Percentiles rank a stretch among this genome's conserved stretches.
phyloP scores from a whole-genome alignment of 257 asterid genomes.

The Solanum clarkiae region DNA sequence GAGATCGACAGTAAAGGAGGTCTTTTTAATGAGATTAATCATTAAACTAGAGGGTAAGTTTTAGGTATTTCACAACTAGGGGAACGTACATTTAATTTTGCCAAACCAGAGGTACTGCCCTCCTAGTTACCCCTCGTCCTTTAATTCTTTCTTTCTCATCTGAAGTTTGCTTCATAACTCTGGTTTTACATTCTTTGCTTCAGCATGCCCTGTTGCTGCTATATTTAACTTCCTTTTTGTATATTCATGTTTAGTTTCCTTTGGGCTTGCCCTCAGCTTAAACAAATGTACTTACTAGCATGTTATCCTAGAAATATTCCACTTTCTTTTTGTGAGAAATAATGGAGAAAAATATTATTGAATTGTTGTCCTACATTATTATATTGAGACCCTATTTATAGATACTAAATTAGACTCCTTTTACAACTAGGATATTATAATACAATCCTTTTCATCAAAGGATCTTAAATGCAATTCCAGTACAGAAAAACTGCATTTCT shows the following conservation, averaged over 20 bases:
- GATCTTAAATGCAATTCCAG: neutral
- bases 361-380: no score
- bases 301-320: neutral
- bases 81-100: neutral
- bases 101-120: neutral
- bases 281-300: neutral
- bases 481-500: neutral
- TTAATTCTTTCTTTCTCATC: no score
- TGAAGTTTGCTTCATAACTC: no score
- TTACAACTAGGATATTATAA: no score
- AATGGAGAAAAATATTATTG: no score
- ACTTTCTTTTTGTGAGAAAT: neutral
- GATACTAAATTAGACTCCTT: no score
- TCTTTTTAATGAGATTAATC: neutral
- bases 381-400: no score
- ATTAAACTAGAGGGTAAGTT: neutral
- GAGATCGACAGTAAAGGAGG: neutral
- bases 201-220: no score
- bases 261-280: neutral
- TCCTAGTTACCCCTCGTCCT: neutral
- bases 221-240: no score
- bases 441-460: no score
- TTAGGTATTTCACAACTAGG: neutral
- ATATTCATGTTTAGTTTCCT: neutral
- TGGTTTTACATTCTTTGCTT: no score